Percentiles rank a stretch among this genome's conserved stretches.
Conservation (phyloP, 2,329 filamentous ascomycete genomes). For the Clonostachys byssicola region DNA sequence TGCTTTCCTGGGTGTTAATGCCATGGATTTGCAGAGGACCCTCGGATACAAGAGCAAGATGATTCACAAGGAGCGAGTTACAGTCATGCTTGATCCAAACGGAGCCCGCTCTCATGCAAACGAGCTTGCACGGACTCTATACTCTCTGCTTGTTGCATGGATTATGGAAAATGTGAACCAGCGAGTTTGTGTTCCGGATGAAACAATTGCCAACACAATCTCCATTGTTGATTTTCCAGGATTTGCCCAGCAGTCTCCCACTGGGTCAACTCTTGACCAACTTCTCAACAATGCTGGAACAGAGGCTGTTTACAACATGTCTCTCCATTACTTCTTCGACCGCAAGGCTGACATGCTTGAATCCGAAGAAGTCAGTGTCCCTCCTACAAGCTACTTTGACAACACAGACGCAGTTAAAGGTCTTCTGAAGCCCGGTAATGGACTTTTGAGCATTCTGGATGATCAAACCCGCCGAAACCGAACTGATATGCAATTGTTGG, state of each 20-base stretch:
- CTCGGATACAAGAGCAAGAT: constrained; percentile 97
- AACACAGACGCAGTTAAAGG: constrained; percentile 93
- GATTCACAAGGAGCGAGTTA: constrained; percentile 93
- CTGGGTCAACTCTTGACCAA: constrained; percentile 83
- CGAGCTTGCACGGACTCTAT: constrained; percentile 87
- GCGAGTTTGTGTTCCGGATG: constrained; percentile 79
- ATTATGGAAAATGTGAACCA: constrained; percentile 93
- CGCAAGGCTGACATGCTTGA: constrained; percentile 90
- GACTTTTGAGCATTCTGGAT: constrained; percentile 88
- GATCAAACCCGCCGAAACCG: constrained; percentile 90
- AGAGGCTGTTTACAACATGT: constrained; percentile 89
- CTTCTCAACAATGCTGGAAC: constrained; percentile 91
- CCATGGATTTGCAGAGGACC: constrained; percentile 78
- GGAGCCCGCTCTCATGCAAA: constrained; percentile 90
- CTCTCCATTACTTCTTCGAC: constrained; percentile 93
- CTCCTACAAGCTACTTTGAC: constrained; percentile 95
- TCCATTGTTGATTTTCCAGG: constrained; percentile 96
- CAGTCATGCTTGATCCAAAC: constrained; percentile 91
- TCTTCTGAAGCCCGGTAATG: constrained; percentile 87
- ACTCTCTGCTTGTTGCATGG: constrained; percentile 89
- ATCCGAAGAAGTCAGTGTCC: constrained; percentile 85
- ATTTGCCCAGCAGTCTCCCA: constrained; percentile 80
- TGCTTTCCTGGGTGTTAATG: constrained; percentile 87
- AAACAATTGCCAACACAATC: constrained; percentile 86
- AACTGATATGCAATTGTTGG: constrained; percentile 84